Percentiles rank a stretch among this genome's conserved stretches.
Evolutionary conservation across 495 filamentous ascomycete species (phyloP).

Genomic region (Penicillium egyptiacum): DNA sequence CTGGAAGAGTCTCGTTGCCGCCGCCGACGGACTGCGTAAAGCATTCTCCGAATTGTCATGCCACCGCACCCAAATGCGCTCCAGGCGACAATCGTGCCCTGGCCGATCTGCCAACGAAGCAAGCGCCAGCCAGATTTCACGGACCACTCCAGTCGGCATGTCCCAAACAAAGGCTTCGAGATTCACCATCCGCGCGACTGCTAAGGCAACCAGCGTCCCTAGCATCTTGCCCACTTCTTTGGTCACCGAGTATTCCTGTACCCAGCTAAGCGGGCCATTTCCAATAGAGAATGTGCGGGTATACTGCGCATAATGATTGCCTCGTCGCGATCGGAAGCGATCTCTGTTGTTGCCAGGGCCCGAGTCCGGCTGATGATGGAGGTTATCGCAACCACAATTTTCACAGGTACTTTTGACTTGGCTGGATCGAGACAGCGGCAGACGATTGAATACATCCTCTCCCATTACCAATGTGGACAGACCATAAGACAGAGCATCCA

Average conservation of each 20-base stretch:
- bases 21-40: conserved; percentile 25
- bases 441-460: conserved; percentile 64
- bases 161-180: conserved; percentile 94
- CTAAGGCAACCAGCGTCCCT: conserved; percentile 83
- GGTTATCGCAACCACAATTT: conserved; percentile 38
- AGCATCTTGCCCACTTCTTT: conserved; percentile 95
- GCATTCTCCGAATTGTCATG: conserved; percentile 70
- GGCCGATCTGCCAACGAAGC: conserved; percentile 67
- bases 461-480: conserved; percentile 82
- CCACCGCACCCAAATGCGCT: conserved; percentile 84
- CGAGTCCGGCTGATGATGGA: conserved; percentile 17
- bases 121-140: conserved; percentile 85
- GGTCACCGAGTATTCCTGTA: conserved; percentile 81
- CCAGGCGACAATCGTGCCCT: conserved; percentile 64
- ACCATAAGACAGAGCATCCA: conserved; percentile 90
- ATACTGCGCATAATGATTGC: conserved; percentile 82
- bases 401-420: conserved; percentile 26
- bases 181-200: conserved; percentile 81
- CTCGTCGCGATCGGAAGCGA: conserved; percentile 42
- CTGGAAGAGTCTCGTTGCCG: conserved; percentile 25
- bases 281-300: conserved; percentile 88
- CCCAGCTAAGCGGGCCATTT: conserved; percentile 80
- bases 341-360: conserved; percentile 16
- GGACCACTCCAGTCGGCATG: conserved; percentile 88
- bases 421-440: conserved; percentile 16